These are phyloP conservation scores for Teunomyces cretensis DNA, from an alignment of 805 yeast species.

Conservation along the genomic window DNA sequence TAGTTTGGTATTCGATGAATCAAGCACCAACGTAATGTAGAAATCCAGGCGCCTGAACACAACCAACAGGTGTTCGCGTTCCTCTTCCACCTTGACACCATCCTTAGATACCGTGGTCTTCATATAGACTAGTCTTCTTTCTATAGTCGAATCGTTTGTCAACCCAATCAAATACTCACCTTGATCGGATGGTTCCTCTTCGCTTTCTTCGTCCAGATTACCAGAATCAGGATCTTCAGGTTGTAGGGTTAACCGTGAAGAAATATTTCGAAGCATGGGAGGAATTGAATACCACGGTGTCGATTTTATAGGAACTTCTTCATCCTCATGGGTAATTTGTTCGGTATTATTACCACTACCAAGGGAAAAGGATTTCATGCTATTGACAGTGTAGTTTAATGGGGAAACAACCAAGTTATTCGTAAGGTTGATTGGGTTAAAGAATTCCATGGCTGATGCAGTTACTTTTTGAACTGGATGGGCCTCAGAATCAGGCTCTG, in stretches of 20 bases:
- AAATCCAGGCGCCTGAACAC: constrained; percentile 24
- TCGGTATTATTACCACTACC: constrained; percentile 4
- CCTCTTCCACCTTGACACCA: constrained; percentile 4
- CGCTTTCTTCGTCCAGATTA: constrained; percentile 4
- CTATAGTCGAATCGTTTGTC: constrained; percentile 12
- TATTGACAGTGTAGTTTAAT: constrained; percentile 33
- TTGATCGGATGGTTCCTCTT: constrained; percentile 9
- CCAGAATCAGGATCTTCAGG: background rate
- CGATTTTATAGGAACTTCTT: background rate
- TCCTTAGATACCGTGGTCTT: constrained; percentile 8
- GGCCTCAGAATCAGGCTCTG: background rate
- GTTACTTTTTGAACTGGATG: constrained; percentile 6
- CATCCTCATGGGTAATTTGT: background rate
- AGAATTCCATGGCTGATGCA: constrained; percentile 24
- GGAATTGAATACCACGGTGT: constrained; percentile 12
- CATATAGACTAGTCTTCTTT: constrained; percentile 28
- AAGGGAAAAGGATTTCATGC: constrained; percentile 26
- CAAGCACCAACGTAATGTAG: constrained; percentile 27
- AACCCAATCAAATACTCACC: constrained; percentile 26
- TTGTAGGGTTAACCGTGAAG: background rate
- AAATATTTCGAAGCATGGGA: constrained; percentile 5
- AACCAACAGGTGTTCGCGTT: constrained; percentile 31
- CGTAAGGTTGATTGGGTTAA: constrained; percentile 36
- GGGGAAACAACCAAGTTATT: constrained; percentile 40
- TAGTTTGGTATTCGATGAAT: constrained; percentile 24